phyloP scores from a whole-genome alignment of 139 green algal genomes.

The Ulvella scutata region DNA sequence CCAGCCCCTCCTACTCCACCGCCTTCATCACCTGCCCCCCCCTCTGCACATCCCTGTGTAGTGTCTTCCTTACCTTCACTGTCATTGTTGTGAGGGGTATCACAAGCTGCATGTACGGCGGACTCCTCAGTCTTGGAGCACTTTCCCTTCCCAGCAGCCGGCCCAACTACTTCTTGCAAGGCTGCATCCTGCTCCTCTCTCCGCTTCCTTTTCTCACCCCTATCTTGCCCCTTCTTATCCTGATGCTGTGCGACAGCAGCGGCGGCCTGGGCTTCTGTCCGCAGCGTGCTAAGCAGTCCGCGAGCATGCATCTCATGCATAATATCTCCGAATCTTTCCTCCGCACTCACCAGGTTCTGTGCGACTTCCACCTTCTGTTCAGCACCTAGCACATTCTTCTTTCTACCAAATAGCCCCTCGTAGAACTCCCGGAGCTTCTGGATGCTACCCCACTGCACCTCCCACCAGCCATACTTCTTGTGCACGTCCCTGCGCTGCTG shows the following conservation, averaged over 20 bases:
- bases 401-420: neutral
- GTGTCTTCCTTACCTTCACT: no score
- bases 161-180: no score
- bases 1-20: neutral
- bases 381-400: neutral
- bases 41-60: neutral
- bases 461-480: neutral
- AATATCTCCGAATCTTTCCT: neutral
- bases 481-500: neutral
- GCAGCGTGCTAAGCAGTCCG: neutral
- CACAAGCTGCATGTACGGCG: no score
- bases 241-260: neutral
- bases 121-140: no score
- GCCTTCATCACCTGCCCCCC: neutral
- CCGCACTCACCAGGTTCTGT: neutral
- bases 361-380: neutral
- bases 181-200: neutral
- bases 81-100: no score
- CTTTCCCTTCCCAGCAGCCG: no score
- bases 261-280: neutral
- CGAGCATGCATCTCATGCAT: conserved; percentile 2
- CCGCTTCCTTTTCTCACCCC: neutral
- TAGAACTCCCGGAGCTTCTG: neutral
- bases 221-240: neutral
- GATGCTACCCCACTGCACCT: neutral